Base-by-base conservation (phyloP, 805 yeast species). In the Priceomyces carsonii region DNA sequence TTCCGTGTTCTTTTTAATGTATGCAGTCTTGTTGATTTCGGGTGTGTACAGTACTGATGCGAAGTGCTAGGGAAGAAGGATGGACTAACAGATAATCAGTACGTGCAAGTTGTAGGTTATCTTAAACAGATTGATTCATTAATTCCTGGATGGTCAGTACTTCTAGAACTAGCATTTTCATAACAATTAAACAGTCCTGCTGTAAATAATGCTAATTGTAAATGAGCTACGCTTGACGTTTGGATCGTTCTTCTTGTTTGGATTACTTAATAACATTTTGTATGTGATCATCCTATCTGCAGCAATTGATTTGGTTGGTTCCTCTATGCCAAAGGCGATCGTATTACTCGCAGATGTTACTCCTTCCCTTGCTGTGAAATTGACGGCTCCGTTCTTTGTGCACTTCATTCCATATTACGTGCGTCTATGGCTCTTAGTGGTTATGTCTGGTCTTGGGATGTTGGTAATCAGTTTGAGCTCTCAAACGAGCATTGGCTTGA, bases 281-380 rank as follows among this genome's bases (percentile, higher is more conserved):
- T 91, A 90, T 61, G 97, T 91, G 20, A 91, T 91, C 10, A 90
- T 91, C 25, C 66, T 91, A 9, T 80, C 95, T 0, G 95, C 97
- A 0, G 98, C 98, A 2, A 77, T 87, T 20, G 99, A 91, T 54
- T 66, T 91, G 9, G 96, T 90, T 1, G 96, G 96, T 0, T 77
- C 87, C 1, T 48, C 69, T 5, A 75, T 84, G 0, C 97, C 99
- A 7, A 91, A 91, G 58, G 90, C 95, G 1, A 62, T 82, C 2
- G 95, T 91, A 4, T 64, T 91, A 5, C 62, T 91, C 39, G 91
- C 95, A 0, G 96, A 91, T 56, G 87, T 91, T 19, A 46, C 86
- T 12, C 98, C 99, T 0, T 75, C 96, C 1, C 82, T 91, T 47
- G 21, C 74, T 1, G 57, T 87, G 44, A 91, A 91, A 55, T 41